phyloP scores from a whole-genome alignment of 2,329 filamentous ascomycete species.

The Colletotrichum noveboracense region DNA sequence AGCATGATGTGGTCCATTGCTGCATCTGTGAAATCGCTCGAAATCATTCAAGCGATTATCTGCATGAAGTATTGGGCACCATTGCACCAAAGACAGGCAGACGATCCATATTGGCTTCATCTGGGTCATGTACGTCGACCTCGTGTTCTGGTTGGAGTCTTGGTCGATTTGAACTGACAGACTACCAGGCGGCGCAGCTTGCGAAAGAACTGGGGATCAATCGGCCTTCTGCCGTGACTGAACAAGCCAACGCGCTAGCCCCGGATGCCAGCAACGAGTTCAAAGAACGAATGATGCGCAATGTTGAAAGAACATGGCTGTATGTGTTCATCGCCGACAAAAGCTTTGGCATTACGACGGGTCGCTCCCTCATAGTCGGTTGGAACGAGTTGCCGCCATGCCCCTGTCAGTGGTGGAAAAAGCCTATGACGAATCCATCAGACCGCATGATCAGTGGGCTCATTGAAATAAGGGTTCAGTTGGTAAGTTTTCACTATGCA shows the following conservation, averaged over 20 bases:
- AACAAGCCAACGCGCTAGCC: constrained; percentile 22
- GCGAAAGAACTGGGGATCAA: constrained; percentile 28
- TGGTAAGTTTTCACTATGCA: constrained; percentile 11
- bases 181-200: constrained; percentile 24
- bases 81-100: constrained; percentile 20
- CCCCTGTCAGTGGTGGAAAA: constrained; percentile 19
- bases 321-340: constrained; percentile 21
- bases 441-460: constrained; percentile 29
- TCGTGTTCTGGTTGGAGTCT: not conserved
- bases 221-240: constrained; percentile 20
- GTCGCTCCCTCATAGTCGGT: constrained; percentile 8
- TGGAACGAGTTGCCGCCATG: constrained; percentile 18
- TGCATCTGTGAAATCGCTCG: constrained; percentile 27
- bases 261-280: constrained; percentile 4
- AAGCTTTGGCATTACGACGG: constrained; percentile 20
- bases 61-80: constrained; percentile 30
- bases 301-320: constrained; percentile 21
- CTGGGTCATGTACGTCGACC: constrained; percentile 24
- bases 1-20: constrained; percentile 31
- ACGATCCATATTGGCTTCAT: constrained; percentile 29
- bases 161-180: not conserved
- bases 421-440: constrained; percentile 21
- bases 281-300: constrained; percentile 7
- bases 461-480: constrained; percentile 24
- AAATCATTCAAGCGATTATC: constrained; percentile 29